Base-by-base conservation (phyloP, 75 land plant species). In the Pinus taeda region DNA sequence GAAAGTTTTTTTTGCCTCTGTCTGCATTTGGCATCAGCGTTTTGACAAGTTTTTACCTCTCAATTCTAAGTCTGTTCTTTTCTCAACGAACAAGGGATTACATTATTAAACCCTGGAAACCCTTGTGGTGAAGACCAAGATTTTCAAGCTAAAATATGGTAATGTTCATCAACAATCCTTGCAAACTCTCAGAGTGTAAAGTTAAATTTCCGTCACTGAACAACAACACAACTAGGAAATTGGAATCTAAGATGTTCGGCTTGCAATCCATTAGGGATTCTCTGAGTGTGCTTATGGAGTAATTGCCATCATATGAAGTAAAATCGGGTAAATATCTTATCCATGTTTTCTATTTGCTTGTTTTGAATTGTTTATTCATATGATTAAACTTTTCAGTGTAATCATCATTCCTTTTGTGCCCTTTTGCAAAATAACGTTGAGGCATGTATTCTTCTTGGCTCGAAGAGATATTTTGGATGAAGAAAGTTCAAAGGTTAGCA, bases 1-100 rank as follows among this genome's bases (percentile, higher is more conserved):
- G 85, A 81, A 6, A 74, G 78, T 29, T 63, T 33, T 1, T 33
- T 33, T 33, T 90, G 17, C 87, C 89, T 21, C 67, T 81, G 20
- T 65, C 76, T 78, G 79, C 82, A 22, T 88, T 87, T 74, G 80
- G 84, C 39, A 20, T 88, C 21, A 87, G 90, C 73, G 82, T 79
- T 22, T 65, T 67, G 29, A 79, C 81, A 4, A 90, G 83, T 53
- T 90, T 87, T 71, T 90, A 90, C 49, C 66, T 76, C 5, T 79
- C 82, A 33, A 30, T 83, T 33, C 33, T 33, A 33, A 33, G 33
- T 29, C 33, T 90, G 33, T 85, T 82, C 49, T 85, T 82, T 74
- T 85, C 81, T 1, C 37, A 78, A 49, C 39, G 65, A 73, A 39
- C 82, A 59, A 87, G 89, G 78, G 80, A 77, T 14, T 87, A 77